Evolutionary conservation across 768 basidiomycete genomes (phyloP).

Genomic region (Filobasidium floriforme): DNA sequence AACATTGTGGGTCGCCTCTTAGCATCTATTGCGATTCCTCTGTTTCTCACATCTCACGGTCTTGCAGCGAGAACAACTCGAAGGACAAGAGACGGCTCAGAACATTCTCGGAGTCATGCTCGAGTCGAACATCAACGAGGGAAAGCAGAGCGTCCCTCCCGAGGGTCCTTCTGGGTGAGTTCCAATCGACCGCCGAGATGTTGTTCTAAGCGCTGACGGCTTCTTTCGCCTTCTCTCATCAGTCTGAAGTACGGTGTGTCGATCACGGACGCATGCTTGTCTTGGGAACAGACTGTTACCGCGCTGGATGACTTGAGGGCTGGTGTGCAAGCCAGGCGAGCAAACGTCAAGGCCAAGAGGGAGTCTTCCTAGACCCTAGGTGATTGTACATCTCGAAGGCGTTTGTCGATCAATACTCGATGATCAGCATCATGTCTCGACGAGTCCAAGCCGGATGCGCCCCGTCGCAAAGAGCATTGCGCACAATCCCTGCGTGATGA

Average conservation of each 20-base stretch:
- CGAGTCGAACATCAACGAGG: slow-evolving; percentile 86
- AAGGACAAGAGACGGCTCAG: slow-evolving; percentile 33
- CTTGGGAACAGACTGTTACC: slow-evolving; percentile 53
- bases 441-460: too few species aligned
- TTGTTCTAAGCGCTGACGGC: not conserved
- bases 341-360: slow-evolving; percentile 33
- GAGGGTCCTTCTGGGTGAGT: slow-evolving; percentile 51
- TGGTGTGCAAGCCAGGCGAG: slow-evolving; percentile 68
- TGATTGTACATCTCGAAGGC: too few species aligned
- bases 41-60: not conserved
- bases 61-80: slow-evolving; percentile 49
- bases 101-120: slow-evolving; percentile 94
- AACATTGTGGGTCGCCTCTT: slow-evolving; percentile 51
- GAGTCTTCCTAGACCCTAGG: not conserved
- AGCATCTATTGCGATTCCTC: not conserved
- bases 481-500: too few species aligned
- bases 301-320: slow-evolving; percentile 75
- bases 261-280: slow-evolving; percentile 45
- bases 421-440: too few species aligned
- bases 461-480: too few species aligned
- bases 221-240: not conserved
- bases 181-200: not conserved
- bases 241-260: slow-evolving; percentile 43
- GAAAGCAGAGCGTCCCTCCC: slow-evolving; percentile 77
- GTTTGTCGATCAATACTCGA: too few species aligned